A percentile compares a stretch with the other conserved stretches of the same genome.
These are phyloP conservation scores for Infundibulicybe gibba DNA, from an alignment of 768 basidiomycete species.

Conservation along the genomic window DNA sequence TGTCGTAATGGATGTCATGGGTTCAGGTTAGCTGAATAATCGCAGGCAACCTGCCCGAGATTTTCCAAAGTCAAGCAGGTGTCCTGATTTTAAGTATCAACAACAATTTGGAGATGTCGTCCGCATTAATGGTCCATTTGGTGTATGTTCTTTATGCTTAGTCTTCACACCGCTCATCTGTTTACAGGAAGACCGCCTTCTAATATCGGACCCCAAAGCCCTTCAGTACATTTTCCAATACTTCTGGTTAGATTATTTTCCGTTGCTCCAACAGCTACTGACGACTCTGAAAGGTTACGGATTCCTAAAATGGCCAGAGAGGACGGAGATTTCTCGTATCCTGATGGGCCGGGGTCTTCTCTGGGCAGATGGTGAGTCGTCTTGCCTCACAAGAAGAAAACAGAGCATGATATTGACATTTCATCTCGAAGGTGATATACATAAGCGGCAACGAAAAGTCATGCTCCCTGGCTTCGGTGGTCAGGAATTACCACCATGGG, in stretches of 20 bases:
- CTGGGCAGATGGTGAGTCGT: slow-evolving; percentile 47
- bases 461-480: slow-evolving; percentile 56
- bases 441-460: slow-evolving; percentile 50
- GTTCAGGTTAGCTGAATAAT: not conserved
- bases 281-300: slow-evolving; percentile 35
- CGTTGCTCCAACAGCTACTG: slow-evolving; percentile 1
- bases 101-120: slow-evolving; percentile 45
- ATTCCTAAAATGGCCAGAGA: slow-evolving; percentile 48
- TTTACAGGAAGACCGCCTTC: slow-evolving; percentile 45
- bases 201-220: slow-evolving; percentile 55
- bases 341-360: slow-evolving; percentile 49
- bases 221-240: slow-evolving; percentile 56
- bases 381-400: not conserved
- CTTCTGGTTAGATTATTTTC: slow-evolving; percentile 32
- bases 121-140: slow-evolving; percentile 47
- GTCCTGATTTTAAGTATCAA: slow-evolving; percentile 53
- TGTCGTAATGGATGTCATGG: not conserved
- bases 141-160: slow-evolving; percentile 24
- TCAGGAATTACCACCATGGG: slow-evolving; percentile 9
- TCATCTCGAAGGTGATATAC: slow-evolving; percentile 30
- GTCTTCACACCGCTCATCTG: slow-evolving; percentile 1
- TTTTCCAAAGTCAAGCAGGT: slow-evolving; percentile 49
- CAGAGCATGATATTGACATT: not conserved
- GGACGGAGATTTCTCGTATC: slow-evolving; percentile 45
- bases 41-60: slow-evolving; percentile 45